Base-by-base conservation (phyloP, 441 rosid species). In the Geranium incanum region DNA sequence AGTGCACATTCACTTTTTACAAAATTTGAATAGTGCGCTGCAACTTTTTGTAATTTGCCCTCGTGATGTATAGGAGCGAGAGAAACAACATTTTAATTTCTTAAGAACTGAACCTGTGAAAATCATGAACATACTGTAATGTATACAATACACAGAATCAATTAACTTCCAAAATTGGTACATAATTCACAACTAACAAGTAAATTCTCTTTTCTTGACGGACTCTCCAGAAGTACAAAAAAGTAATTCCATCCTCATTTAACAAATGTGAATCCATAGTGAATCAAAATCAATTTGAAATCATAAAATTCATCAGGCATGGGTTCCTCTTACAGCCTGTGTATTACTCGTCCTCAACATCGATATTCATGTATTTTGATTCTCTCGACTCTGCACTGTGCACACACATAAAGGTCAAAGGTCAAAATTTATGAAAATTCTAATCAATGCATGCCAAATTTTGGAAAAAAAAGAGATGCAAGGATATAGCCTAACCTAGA, bases 401-500 rank as follows among this genome's bases (percentile, higher is more conserved):
- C 21, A 12, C 9, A 63, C n/a, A 23, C 9, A 63, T 6, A 9
- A 60, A 60, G 37, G 9, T 63, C n/a, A 23, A 6, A 60, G 19
- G 36, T 21, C 37, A 63, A 63, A 28, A 12, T 23, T 23, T 11
- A 63, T 12, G n/a, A 62, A 62, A 62, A 8, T 21, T 19, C 33
- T 8, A 11, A 6, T 6, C 21, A 57, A 55, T 18, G 64, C 33
- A 59, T 59, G 64, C 64, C 12, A 19, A 60, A 59, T 0, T 60
- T 60, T 60, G 66, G 12, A 63, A 16, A 18, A 5, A 36, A 69
- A 16, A 15, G 48, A 39, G 16, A 68, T 73, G 43, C 15, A 19
- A 36, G 74, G 64, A 70, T 15, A 70, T 52, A 55, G 68, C 71
- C 83, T 83, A 70, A 80, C 83, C 85, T 28, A 70, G 66, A 60